Base-by-base conservation (phyloP, 2,329 filamentous ascomycete species). In the Exophiala lecanii-corni region DNA sequence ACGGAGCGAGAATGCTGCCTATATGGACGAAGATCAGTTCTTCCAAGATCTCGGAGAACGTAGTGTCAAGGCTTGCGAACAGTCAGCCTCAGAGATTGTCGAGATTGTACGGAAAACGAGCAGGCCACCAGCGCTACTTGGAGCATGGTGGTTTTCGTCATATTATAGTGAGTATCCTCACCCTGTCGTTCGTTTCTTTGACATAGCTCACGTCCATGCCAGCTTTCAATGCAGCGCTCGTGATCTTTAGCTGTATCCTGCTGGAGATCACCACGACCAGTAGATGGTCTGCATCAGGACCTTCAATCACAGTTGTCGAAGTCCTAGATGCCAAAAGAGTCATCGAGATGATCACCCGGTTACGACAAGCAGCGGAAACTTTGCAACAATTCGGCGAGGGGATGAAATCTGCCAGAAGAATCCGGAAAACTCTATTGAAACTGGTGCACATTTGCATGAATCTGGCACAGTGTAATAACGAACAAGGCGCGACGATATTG, bases 71-170 rank as follows among this genome's bases (percentile, higher is more conserved):
- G 53, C 53, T 16, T 63, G 58, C 37, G 49, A 55, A 5, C 50
- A 61, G 35, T 57, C 57, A 2, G 62, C 66, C 9, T 58, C 59
- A 31, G 51, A 56, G 19, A 66, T 66, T 9, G 62, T 69, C 31
- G 53, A 59, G 16, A 57, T 61, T 32, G 46, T 63, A 2, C 36
- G 40, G 20, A 49, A 51, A 3, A 46, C 48, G 2, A 45, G 43
- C n/a, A 38, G 47, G 40, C 46, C 42, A 13, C 36, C 47, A 16
- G 47, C 56, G 17, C 47, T 63, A 2, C 54, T 68, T 2, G 66
- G 65, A 2, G 64, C 64, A 4, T 68, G 65, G 64, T 68, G 64
- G 63, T 69, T 65, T 45, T 59, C 60, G 15, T 51, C 68, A 6
- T 68, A 68, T 43, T 69, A 68, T 46, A 60, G 52, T 55, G 43